Evolutionary conservation across 306 rosid genomes (phyloP).

Genomic region (Cercis canadensis): DNA sequence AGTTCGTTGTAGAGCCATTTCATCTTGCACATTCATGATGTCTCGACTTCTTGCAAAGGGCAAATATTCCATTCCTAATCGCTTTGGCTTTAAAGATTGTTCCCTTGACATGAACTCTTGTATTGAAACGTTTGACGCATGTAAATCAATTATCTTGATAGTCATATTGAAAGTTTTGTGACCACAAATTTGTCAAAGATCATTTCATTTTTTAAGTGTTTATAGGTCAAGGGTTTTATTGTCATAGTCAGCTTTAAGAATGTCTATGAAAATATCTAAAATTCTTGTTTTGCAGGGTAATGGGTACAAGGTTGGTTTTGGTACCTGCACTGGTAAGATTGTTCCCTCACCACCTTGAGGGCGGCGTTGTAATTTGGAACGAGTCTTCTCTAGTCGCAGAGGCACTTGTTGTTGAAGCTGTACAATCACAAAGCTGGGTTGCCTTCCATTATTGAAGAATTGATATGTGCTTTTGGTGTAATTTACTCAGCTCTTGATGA

Average conservation of each 20-base stretch:
- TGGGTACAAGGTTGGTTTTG: conserved; percentile 85
- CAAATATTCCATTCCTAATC: neutral
- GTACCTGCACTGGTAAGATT: conserved; percentile 82
- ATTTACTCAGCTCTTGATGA: conserved; percentile 1
- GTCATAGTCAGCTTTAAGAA: neutral
- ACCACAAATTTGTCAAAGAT: neutral
- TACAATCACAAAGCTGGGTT: neutral
- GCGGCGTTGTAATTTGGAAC: neutral
- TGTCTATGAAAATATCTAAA: conserved; percentile 16
- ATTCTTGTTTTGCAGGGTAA: conserved; percentile 62
- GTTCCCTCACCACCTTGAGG: conserved; percentile 61
- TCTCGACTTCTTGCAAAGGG: neutral
- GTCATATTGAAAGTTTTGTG: neutral
- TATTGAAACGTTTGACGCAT: neutral
- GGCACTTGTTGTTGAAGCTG: conserved; percentile 19
- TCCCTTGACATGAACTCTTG: too few relatives aligned
- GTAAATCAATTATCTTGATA: neutral
- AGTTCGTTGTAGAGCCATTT: conserved; percentile 3
- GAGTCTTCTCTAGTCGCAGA: too few relatives aligned
- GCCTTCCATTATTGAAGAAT: neutral
- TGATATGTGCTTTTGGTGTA: conserved; percentile 13
- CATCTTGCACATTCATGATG: neutral
- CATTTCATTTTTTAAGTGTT: neutral
- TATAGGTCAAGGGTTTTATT: neutral
- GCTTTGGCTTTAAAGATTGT: too few relatives aligned